These are phyloP conservation scores for Tetrapisispora arboricola DNA, from an alignment of 805 yeast species.

Conservation along the genomic window DNA sequence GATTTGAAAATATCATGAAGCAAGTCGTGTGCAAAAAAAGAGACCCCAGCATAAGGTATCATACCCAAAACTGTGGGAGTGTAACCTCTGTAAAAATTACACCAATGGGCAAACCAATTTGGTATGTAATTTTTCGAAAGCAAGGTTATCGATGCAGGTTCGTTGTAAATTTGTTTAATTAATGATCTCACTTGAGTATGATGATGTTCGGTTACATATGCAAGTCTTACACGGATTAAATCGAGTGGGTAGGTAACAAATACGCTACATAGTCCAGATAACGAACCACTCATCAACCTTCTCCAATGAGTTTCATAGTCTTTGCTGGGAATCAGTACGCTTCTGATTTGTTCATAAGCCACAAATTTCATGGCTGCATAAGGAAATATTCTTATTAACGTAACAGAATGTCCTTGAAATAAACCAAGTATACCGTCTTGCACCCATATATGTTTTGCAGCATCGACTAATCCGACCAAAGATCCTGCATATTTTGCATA, in stretches of 20 bases:
- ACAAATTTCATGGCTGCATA: conserved; percentile 96
- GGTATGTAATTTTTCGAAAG: conserved; percentile 30
- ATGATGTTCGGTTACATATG: conserved; percentile 59
- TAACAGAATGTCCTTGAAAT: conserved; percentile 93
- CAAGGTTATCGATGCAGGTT: conserved; percentile 26
- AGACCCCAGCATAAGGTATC: conserved; percentile 97
- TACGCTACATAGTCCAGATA: conserved; percentile 82
- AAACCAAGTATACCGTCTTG: conserved; percentile 72
- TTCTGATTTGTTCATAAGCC: conserved; percentile 86
- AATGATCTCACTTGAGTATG: conserved; percentile 20
- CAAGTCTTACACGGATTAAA: conserved; percentile 79
- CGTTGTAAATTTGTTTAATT: conserved; percentile 23
- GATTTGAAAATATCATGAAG: conserved; percentile 79
- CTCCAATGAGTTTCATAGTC: conserved; percentile 70
- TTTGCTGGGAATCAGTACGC: conserved; percentile 64
- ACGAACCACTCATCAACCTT: conserved; percentile 77
- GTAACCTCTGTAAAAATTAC: conserved; percentile 87
- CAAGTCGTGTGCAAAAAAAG: conserved; percentile 87
- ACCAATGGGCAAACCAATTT: conserved; percentile 29
- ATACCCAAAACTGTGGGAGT: conserved; percentile 89
- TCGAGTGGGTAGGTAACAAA: conserved; percentile 88
- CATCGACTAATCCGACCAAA: conserved; percentile 61
- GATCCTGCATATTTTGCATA: conserved; percentile 74
- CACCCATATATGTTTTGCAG: conserved; percentile 54
- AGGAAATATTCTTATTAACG: conserved; percentile 83